Percentiles rank a stretch among this genome's conserved stretches.
Conservation (phyloP, 495 filamentous ascomycete genomes). For the Rostrohypoxylon terebratum region DNA sequence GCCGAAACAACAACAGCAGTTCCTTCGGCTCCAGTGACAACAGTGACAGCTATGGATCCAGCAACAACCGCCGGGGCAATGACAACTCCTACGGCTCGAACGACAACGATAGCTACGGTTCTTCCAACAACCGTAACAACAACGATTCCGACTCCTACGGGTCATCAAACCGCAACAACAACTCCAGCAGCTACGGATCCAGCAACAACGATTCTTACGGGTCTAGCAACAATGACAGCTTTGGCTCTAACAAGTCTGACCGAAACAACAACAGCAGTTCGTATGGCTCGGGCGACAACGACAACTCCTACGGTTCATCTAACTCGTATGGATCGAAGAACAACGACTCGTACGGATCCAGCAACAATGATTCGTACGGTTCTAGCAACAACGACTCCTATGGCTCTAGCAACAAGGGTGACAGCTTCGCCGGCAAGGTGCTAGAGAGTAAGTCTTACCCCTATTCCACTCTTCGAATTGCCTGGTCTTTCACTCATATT, state of each 20-base stretch:
- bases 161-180: neutral
- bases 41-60: constrained; percentile 35
- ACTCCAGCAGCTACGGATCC: neutral
- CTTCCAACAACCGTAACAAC: constrained; percentile 18
- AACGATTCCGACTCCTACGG: neutral
- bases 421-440: constrained; percentile 34
- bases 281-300: constrained; percentile 37
- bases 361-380: constrained; percentile 40
- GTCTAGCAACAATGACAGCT: constrained; percentile 25
- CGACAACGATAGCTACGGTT: constrained; percentile 22
- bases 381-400: constrained; percentile 36
- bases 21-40: constrained; percentile 27
- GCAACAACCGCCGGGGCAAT: constrained; percentile 19
- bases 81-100: neutral
- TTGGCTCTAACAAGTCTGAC: constrained; percentile 11
- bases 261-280: neutral
- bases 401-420: constrained; percentile 35
- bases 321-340: constrained; percentile 34
- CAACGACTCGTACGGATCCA: constrained; percentile 38
- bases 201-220: neutral
- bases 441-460: constrained; percentile 37
- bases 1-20: constrained; percentile 10
- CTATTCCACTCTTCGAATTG: neutral
- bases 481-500: neutral
- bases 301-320: constrained; percentile 28